Evolutionary conservation across 2,329 filamentous ascomycete genomes (phyloP), one percentile per base, ranked within the genome.

Genomic region (Capronia epimyces): DNA sequence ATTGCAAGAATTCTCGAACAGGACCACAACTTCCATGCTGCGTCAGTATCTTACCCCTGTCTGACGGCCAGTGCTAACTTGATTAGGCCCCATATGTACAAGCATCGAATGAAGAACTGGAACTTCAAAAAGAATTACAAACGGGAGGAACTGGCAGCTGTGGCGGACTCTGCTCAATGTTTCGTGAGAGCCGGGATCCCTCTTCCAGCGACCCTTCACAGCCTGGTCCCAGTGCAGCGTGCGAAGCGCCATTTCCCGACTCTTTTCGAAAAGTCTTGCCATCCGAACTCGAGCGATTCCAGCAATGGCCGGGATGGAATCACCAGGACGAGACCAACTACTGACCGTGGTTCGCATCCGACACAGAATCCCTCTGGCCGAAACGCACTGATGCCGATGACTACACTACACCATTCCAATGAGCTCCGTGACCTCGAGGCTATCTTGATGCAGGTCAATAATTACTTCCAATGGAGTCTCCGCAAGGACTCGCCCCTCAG

Each of bases 1-100:
- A 83, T 91, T 27, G 84, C 86, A 72, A 75, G 81, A 13, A 82
- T 82, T 62, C 82, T 88, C 75, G 79, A 75, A 57, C 71, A 70
- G 52, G 72, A 76, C 52, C 75, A 84, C 70, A 75, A 79, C 53
- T 88, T 89, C 66, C 74, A 80, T 25, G 86, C 87, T 18, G 86
- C 85, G 56, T 58, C 31, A 36, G 52, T 43, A 3, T 24, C 22
- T 12, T 18, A 15, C 7, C 9, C 16, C 25, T 13, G 10, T 15
- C 15, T 6, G 2, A 15, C 5, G 22, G 21, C n/a, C 24, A 31
- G 31, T 22, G 10, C 37, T 46, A 32, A 50, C 41, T 2, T 7
- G 8, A 10, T 4, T 16, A 58, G 56, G 13, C 18, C 29, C 5
- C 31, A 42, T 13, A 57, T 57, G 55, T 59, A 51, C 42, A 59